Conservation (phyloP, 768 basidiomycete species). For the Lactifluus piperatus region DNA sequence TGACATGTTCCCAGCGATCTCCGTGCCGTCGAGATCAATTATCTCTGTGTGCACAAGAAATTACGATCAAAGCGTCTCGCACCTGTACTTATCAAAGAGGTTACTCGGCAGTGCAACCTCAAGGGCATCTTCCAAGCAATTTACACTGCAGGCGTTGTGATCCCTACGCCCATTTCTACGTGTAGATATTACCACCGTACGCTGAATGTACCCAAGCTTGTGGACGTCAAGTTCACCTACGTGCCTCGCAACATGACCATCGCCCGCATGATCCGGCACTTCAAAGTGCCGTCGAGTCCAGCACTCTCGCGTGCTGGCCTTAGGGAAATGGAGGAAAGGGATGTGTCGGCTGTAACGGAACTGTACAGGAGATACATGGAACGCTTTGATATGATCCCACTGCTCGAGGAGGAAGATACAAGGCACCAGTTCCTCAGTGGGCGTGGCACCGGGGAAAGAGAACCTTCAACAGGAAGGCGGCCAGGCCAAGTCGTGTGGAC, state of each 20-base stretch:
- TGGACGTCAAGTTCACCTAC: constrained; percentile 83
- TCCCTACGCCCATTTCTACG: constrained; percentile 88
- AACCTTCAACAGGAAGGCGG: constrained; percentile 42
- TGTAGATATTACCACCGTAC: constrained; percentile 92
- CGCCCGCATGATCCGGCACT: constrained; percentile 77
- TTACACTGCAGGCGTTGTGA: constrained; percentile 88
- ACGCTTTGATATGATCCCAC: constrained; percentile 75
- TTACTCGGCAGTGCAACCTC: constrained; percentile 87
- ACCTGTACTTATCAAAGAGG: constrained; percentile 95
- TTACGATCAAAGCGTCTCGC: constrained; percentile 89
- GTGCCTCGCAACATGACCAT: constrained; percentile 83
- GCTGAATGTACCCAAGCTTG: constrained; percentile 84
- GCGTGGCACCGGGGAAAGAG: constrained; percentile 47
- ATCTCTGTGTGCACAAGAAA: constrained; percentile 96
- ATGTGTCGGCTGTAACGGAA: constrained; percentile 60
- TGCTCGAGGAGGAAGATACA: constrained; percentile 69
- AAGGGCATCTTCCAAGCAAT: constrained; percentile 93
- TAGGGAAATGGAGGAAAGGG: constrained; percentile 80
- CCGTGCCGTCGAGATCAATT: constrained; percentile 86
- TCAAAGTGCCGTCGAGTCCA: constrained; percentile 52
- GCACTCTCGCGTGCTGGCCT: constrained; percentile 46
- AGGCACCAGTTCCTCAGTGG: constrained; percentile 87
- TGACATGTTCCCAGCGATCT: constrained; percentile 43
- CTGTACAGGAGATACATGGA: constrained; percentile 73
- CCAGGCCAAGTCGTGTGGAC: constrained; percentile 88